These are phyloP conservation scores for Aspergillus sp. DNA, from an alignment of 2,329 filamentous ascomycete genomes.

Conservation along the genomic window DNA sequence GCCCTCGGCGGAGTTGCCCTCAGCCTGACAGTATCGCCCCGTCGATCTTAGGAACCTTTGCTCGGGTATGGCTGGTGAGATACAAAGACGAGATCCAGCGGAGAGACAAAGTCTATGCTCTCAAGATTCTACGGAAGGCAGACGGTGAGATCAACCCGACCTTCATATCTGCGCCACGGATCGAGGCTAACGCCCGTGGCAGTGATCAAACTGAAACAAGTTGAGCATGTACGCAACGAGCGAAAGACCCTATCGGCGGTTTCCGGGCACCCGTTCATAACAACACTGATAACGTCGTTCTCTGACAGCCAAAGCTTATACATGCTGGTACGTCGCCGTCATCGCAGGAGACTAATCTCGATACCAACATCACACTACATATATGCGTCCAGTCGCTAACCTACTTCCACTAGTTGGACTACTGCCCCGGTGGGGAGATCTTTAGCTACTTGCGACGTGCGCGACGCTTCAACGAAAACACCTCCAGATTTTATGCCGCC, in stretches of 20 bases:
- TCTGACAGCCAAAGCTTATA: conserved; percentile 61
- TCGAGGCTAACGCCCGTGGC: neutral
- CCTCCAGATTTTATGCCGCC: conserved; percentile 64
- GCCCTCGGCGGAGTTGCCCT: conserved; percentile 3
- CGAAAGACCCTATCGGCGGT: conserved; percentile 62
- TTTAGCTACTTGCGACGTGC: conserved; percentile 64
- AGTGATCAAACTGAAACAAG: conserved; percentile 63
- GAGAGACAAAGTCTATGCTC: conserved; percentile 45
- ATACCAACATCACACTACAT: no score
- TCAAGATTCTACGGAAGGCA: conserved; percentile 52
- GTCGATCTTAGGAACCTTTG: conserved; percentile 45
- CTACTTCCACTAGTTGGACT: conserved; percentile 54
- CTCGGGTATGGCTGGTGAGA: conserved; percentile 50
- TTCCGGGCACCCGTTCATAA: conserved; percentile 65
- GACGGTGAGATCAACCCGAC: conserved; percentile 38
- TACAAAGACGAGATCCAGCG: conserved; percentile 38
- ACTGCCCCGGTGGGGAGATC: conserved; percentile 66
- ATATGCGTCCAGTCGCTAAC: neutral
- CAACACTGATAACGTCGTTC: conserved; percentile 63
- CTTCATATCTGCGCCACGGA: neutral
- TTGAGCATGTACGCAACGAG: conserved; percentile 68
- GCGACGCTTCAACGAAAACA: conserved; percentile 61
- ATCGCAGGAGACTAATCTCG: neutral
- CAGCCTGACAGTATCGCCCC: conserved; percentile 11
- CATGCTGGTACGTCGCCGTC: conserved; percentile 44